Percentiles rank a stretch among this genome's conserved stretches.
Conservation (phyloP, 2,329 filamentous ascomycete species). For the Xylaria hypoxylon region DNA sequence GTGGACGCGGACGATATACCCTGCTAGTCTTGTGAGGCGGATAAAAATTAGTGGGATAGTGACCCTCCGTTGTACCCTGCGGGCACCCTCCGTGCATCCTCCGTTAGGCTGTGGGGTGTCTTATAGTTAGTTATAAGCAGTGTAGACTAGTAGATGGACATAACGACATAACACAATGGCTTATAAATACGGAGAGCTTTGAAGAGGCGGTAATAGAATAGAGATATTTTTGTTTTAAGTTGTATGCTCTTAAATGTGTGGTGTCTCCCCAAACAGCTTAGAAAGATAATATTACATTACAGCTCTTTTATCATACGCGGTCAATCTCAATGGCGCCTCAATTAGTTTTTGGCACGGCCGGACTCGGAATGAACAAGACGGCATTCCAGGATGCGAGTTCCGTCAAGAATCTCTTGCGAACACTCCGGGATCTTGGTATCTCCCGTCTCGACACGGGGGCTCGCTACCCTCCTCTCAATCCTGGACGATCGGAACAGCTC, state of each 20-base stretch:
- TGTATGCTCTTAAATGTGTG: background rate
- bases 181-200: background rate
- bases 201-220: background rate
- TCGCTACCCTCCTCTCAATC: conserved; percentile 51
- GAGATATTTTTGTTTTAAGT: background rate
- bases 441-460: conserved; percentile 46
- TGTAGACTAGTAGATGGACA: background rate
- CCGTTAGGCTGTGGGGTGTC: background rate
- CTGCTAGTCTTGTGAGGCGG: too few species aligned
- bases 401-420: conserved; percentile 39
- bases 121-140: background rate
- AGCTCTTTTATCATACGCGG: background rate
- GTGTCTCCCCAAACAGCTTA: background rate
- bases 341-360: conserved; percentile 48
- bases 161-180: background rate
- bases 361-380: conserved; percentile 46
- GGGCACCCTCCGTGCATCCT: background rate
- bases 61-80: conserved; percentile 20
- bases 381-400: conserved; percentile 45
- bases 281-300: background rate
- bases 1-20: background rate
- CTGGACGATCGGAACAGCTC: conserved; percentile 50
- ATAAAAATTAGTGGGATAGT: background rate
- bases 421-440: conserved; percentile 40
- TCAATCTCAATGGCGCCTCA: conserved; percentile 43